Percentiles rank a stretch among this genome's conserved stretches.
Evolutionary conservation across 345 rosid species (phyloP).

Genomic region (Durio zibethinus): DNA sequence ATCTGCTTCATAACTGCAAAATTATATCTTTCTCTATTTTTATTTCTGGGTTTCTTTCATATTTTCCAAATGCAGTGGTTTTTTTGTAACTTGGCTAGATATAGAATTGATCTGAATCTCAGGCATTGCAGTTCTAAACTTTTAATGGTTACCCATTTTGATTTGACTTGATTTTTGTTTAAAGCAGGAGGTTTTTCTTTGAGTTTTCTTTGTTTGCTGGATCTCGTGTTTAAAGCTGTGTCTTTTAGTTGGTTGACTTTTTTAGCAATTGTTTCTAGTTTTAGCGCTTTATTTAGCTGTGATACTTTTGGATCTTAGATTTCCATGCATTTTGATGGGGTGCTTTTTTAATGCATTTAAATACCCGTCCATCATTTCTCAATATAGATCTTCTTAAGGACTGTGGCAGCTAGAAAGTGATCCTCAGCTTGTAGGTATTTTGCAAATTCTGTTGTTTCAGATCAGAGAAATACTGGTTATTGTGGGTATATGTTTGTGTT

Average conservation of each 20-base stretch:
- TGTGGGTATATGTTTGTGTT: not conserved
- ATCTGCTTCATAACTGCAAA: constrained; percentile 17
- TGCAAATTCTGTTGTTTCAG: not conserved
- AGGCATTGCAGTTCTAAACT: constrained; percentile 5
- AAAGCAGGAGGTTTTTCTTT: not conserved
- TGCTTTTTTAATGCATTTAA: not conserved
- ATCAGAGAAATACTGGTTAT: not conserved
- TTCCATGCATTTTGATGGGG: not conserved
- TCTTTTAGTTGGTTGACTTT: not conserved
- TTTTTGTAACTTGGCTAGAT: not conserved
- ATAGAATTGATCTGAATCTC: not conserved
- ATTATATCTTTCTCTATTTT: not conserved
- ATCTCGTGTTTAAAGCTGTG: not conserved
- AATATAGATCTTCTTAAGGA: not conserved
- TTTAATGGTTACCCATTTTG: constrained; percentile 2
- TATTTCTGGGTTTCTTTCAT: not conserved
- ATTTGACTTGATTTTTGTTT: constrained; percentile 21
- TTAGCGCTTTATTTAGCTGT: not conserved
- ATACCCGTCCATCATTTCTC: not conserved
- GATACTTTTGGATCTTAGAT: not conserved
- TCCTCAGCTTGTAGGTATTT: not conserved
- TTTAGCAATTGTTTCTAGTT: not conserved
- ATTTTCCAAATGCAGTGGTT: constrained; percentile 4
- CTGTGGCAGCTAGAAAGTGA: not conserved
- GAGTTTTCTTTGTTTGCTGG: not conserved